Percentiles rank a stretch among this genome's conserved stretches.
These are phyloP conservation scores for Termitomyces sp. DNA, from an alignment of 768 basidiomycete species.

Conservation along the genomic window DNA sequence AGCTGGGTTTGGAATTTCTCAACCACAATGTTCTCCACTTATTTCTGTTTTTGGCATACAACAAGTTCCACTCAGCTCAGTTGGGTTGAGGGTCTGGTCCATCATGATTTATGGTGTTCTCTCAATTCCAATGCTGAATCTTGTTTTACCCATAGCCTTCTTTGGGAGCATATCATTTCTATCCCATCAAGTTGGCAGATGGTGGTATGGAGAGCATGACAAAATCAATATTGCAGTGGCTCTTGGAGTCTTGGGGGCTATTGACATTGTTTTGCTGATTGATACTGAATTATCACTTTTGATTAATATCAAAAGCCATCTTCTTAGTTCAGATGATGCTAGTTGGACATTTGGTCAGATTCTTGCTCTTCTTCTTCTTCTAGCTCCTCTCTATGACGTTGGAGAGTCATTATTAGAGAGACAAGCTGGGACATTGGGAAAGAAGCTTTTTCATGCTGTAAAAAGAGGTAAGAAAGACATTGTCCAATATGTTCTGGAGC, in stretches of 20 bases:
- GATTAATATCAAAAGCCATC: neutral
- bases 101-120: neutral
- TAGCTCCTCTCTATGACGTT: slow-evolving; percentile 5
- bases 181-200: neutral
- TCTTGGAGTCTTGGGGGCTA: neutral
- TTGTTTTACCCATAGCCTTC: neutral
- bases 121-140: neutral
- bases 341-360: slow-evolving; percentile 7
- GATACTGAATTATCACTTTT: neutral
- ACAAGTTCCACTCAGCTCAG: neutral
- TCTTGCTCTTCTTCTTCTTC: slow-evolving; percentile 4
- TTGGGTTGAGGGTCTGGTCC: neutral
- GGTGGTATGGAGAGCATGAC: neutral
- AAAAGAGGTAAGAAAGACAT: neutral
- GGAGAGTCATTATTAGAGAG: neutral
- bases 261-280: neutral
- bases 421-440: neutral
- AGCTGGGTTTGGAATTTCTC: neutral
- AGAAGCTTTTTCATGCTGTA: neutral
- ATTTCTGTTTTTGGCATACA: neutral
- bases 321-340: neutral
- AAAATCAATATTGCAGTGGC: neutral
- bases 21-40: neutral
- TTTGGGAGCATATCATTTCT: too few relatives aligned
- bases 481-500: neutral